Percentiles rank a stretch among this genome's conserved stretches.
Evolutionary conservation across 805 yeast genomes (phyloP).

Genomic region (Metschnikowia vanudenii): DNA sequence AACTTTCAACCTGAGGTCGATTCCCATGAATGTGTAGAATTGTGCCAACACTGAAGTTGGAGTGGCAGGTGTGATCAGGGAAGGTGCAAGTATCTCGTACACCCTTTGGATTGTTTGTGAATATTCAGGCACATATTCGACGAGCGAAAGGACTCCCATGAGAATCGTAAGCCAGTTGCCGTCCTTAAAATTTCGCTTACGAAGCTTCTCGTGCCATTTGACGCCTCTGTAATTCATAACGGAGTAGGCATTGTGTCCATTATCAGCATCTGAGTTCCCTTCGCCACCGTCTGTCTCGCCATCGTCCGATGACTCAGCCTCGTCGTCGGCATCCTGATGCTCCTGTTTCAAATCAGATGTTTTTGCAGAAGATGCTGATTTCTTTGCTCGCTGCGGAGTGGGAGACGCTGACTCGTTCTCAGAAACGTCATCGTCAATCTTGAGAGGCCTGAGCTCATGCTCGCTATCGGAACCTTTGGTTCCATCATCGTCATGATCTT

Average conservation of each 20-base stretch:
- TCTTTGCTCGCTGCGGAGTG: slow-evolving; percentile 3
- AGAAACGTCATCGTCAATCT: slow-evolving; percentile 22
- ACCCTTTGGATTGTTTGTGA: slow-evolving; percentile 48
- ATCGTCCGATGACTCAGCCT: slow-evolving; percentile 11
- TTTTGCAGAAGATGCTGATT: background rate
- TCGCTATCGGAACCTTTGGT: slow-evolving; percentile 23
- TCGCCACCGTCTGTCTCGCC: slow-evolving; percentile 25
- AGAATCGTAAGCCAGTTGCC: slow-evolving; percentile 84
- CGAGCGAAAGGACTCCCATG: slow-evolving; percentile 66
- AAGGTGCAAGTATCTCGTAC: slow-evolving; percentile 57
- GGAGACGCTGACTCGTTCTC: slow-evolving; percentile 10
- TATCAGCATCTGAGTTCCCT: slow-evolving; percentile 4
- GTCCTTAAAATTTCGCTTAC: slow-evolving; percentile 71
- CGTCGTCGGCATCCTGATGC: slow-evolving; percentile 1
- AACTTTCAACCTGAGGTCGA: slow-evolving; percentile 53
- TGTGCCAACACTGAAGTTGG: slow-evolving; percentile 48
- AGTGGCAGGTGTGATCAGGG: slow-evolving; percentile 44
- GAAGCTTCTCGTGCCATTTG: slow-evolving; percentile 77
- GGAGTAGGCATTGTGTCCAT: slow-evolving; percentile 44
- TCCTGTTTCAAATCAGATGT: background rate
- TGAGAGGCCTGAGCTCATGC: slow-evolving; percentile 18
- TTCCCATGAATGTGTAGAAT: slow-evolving; percentile 53
- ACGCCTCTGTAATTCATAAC: slow-evolving; percentile 56
- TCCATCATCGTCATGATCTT: slow-evolving; percentile 2
- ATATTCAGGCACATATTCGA: slow-evolving; percentile 57